A percentile compares a stretch with the other conserved stretches of the same genome.
Evolutionary conservation across 2,329 filamentous ascomycete species (phyloP).

Genomic region (Paecilomyces niveus): DNA sequence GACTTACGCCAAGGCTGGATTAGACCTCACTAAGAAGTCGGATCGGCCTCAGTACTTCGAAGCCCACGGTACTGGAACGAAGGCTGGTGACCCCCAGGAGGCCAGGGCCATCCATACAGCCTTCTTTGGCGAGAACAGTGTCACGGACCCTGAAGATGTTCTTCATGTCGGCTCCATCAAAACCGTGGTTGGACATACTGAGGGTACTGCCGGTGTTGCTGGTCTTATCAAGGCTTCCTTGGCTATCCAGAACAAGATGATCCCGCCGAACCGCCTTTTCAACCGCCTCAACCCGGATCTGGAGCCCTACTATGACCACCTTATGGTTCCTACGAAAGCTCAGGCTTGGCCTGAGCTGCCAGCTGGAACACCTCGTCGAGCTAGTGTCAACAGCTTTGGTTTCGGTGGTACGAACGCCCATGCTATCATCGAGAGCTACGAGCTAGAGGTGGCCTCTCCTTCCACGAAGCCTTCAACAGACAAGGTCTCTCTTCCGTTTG

Average conservation of each 20-base stretch:
- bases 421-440: slow-evolving; percentile 31
- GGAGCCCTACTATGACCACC: slow-evolving; percentile 6
- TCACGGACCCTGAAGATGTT: not conserved
- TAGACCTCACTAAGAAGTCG: slow-evolving; percentile 19
- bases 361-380: slow-evolving; percentile 19
- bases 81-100: slow-evolving; percentile 24
- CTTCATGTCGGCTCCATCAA: slow-evolving; percentile 27
- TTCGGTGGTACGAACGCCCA: slow-evolving; percentile 39
- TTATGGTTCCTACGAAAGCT: slow-evolving; percentile 8
- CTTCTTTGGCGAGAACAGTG: slow-evolving; percentile 10
- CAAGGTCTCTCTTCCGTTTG: not conserved
- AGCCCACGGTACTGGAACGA: slow-evolving; percentile 39
- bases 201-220: slow-evolving; percentile 8
- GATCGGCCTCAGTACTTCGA: slow-evolving; percentile 38
- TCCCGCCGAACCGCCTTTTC: not conserved
- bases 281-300: slow-evolving; percentile 7
- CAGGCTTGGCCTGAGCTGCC: slow-evolving; percentile 15
- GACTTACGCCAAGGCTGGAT: slow-evolving; percentile 32
- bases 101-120: slow-evolving; percentile 16
- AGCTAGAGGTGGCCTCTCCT: not conserved
- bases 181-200: slow-evolving; percentile 34
- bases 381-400: slow-evolving; percentile 43
- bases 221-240: not conserved
- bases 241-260: not conserved
- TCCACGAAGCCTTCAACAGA: too few species aligned